Percentiles rank a stretch among this genome's conserved stretches.
phyloP scores from a whole-genome alignment of 495 filamentous ascomycete genomes.

The Neurospora sp. region DNA sequence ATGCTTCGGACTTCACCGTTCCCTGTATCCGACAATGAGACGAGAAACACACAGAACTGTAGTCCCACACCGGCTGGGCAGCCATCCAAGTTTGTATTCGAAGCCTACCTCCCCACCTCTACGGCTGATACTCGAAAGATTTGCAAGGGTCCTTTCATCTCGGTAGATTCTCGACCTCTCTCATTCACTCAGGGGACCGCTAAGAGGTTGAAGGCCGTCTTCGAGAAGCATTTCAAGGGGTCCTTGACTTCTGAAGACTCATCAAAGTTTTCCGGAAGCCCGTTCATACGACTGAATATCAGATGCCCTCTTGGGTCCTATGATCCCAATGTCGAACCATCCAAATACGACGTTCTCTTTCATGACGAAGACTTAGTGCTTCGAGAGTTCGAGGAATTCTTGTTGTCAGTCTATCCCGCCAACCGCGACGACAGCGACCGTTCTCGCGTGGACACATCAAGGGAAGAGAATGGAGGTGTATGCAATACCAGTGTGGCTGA shows the following conservation, averaged over 20 bases:
- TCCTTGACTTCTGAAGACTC: not conserved
- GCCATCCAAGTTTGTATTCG: slow-evolving; percentile 20
- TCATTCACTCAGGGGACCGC: slow-evolving; percentile 50
- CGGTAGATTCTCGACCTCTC: slow-evolving; percentile 69
- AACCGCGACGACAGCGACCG: not conserved
- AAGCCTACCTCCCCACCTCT: slow-evolving; percentile 50
- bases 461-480: not conserved
- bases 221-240: slow-evolving; percentile 12
- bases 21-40: not conserved
- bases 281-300: slow-evolving; percentile 68
- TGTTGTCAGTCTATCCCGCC: slow-evolving; percentile 27
- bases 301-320: slow-evolving; percentile 61
- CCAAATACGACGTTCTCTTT: slow-evolving; percentile 85
- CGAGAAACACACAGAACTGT: not conserved
- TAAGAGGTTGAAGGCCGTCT: slow-evolving; percentile 50
- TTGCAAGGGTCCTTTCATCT: slow-evolving; percentile 55
- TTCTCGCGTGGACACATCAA: not conserved
- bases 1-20: slow-evolving; percentile 15
- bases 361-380: slow-evolving; percentile 44
- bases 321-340: slow-evolving; percentile 82
- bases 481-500: not conserved
- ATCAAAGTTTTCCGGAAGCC: slow-evolving; percentile 37
- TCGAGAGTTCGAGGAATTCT: slow-evolving; percentile 43
- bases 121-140: slow-evolving; percentile 44
- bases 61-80: not conserved